phyloP scores from a whole-genome alignment of 176 grass and related monocot genomes.

The Phoenix dactylifera region DNA sequence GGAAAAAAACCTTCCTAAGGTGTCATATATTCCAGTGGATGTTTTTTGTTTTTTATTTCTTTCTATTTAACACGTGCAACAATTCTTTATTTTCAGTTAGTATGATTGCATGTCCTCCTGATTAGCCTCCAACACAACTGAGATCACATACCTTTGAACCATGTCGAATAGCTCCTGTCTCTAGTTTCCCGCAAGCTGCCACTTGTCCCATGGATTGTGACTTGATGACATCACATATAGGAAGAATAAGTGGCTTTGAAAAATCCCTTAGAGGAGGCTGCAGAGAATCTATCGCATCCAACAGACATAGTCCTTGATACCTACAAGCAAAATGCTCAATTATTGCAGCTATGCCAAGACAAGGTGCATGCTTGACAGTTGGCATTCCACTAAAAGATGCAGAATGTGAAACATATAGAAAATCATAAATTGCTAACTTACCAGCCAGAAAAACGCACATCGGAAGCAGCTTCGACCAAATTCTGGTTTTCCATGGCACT shows the following conservation, averaged over 20 bases:
- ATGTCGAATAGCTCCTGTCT: constrained; percentile 75
- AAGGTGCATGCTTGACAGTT: no score
- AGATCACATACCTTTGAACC: constrained; percentile 59
- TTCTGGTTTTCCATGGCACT: constrained; percentile 88
- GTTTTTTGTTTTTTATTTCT: background rate
- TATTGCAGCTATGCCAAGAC: no score
- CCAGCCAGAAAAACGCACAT: constrained; percentile 63
- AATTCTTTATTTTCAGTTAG: background rate
- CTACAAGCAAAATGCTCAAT: constrained; percentile 27
- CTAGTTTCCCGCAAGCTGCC: constrained; percentile 89
- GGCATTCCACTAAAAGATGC: no score
- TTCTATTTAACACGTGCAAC: background rate
- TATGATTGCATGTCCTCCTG: background rate
- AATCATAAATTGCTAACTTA: constrained; percentile 26
- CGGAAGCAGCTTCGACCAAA: constrained; percentile 53
- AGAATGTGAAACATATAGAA: background rate
- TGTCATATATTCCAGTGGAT: no score
- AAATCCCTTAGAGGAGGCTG: constrained; percentile 77
- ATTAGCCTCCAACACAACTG: no score
- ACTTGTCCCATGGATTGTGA: constrained; percentile 69
- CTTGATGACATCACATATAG: constrained; percentile 95
- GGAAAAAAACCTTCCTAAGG: no score
- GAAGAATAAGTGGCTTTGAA: constrained; percentile 83
- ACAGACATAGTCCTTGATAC: constrained; percentile 63
- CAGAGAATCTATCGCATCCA: constrained; percentile 85